Base-by-base conservation (phyloP, 2,329 filamentous ascomycete species). In the Leptographium flavum region DNA sequence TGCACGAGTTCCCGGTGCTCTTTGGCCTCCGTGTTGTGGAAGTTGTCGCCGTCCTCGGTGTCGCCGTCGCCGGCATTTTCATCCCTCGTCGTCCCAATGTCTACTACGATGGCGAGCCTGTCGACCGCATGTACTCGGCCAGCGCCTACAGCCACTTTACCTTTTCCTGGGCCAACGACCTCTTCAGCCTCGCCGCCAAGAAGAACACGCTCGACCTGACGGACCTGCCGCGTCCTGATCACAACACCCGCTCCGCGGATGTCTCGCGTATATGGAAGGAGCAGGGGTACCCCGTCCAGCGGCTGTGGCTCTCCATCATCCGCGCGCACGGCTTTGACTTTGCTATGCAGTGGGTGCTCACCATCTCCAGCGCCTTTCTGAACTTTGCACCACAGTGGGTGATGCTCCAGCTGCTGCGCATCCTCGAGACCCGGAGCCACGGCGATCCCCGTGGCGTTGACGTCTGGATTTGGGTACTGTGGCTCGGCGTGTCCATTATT, bases 381-480 rank as follows among this genome's bases (percentile, higher is more conserved):
- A 76, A 76, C 45, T 79, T 87, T 47, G 71, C 75, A 0, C 84
- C 84, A 0, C 84, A 86, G 55, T 75, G 80, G 58, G 73, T 79
- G 25, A 75, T 85, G 50, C 68, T 80, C 47, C 71, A 74, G 39
- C 71, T 90, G 13, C 69, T 90, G 19, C 68, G 67, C 30, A 68
- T 74, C 2, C 67, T 90, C 9, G 83, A 90, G 58, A 58, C 57
- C 14, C 68, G 73, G 13, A 59, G 63, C 5, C 55, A 57, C 1
- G 70, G 68, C 1, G 59, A 67, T 17, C 55, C 63, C 17, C 63
- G 74, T 10, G 64, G 68, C 3, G 55, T 68, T 1, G 67, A 74
- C 31, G 71, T 79, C 0, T 85, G 80, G 77, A 58, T 74, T n/a
- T 80, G 83, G 68, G 80, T 87, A 1, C 56, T 79, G 23, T 73